A percentile compares a stretch with the other conserved stretches of the same genome.
These are phyloP conservation scores for Trapa bicornis DNA, from an alignment of 345 rosid species.

Conservation along the genomic window DNA sequence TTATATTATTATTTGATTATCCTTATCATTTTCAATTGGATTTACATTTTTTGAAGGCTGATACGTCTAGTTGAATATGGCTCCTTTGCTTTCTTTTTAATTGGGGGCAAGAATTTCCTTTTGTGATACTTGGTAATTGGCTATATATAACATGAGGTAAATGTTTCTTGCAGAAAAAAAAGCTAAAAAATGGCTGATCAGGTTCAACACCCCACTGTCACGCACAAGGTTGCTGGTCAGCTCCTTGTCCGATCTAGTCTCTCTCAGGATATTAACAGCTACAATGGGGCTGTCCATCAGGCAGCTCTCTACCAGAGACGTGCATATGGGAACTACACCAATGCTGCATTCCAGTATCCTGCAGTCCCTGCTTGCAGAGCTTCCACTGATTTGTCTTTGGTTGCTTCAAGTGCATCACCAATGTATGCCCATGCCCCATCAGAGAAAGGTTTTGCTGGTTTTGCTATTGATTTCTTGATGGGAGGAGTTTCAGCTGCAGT, in stretches of 20 bases:
- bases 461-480: conserved; percentile 69
- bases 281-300: conserved; percentile 33
- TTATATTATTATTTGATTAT: not conserved
- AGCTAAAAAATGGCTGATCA: conserved; percentile 59
- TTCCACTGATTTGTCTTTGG: conserved; percentile 19
- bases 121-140: no score
- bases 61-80: no score
- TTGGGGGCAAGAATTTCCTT: no score
- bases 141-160: not conserved
- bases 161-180: conserved; percentile 17
- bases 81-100: no score
- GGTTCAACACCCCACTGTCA: conserved; percentile 48
- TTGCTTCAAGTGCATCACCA: conserved; percentile 28
- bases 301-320: conserved; percentile 41
- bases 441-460: conserved; percentile 53
- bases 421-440: conserved; percentile 49
- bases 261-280: conserved; percentile 29
- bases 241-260: conserved; percentile 29
- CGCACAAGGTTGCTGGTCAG: conserved; percentile 65
- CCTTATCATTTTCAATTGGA: no score
- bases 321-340: conserved; percentile 12
- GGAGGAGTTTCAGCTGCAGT: conserved; percentile 86
- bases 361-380: conserved; percentile 13
- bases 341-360: conserved; percentile 4
- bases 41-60: no score